Percentiles rank a stretch among this genome's conserved stretches.
Evolutionary conservation across 768 basidiomycete species (phyloP).

Genomic region (Rhizopogon vulgaris): DNA sequence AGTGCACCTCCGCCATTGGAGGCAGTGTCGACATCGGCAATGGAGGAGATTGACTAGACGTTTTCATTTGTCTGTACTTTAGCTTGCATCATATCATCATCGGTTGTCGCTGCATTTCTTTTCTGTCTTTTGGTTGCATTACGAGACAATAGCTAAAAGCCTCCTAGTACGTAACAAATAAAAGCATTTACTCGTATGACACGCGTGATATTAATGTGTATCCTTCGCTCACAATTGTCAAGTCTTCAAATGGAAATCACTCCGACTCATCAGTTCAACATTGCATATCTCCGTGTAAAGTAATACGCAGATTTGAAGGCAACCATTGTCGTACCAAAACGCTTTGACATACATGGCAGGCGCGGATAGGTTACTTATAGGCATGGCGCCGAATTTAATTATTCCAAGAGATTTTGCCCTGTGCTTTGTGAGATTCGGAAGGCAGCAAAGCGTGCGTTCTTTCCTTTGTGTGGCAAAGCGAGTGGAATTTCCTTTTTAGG

Average conservation of each 20-base stretch:
- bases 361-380: too few relatives aligned
- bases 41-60: slow-evolving; percentile 93
- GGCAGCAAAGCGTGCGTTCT: slow-evolving; percentile 4
- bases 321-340: too few relatives aligned
- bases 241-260: too few relatives aligned
- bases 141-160: slow-evolving; percentile 20
- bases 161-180: slow-evolving; percentile 11
- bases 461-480: background rate
- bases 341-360: too few relatives aligned
- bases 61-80: slow-evolving; percentile 19
- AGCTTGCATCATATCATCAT: slow-evolving; percentile 18
- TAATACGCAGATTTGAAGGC: too few relatives aligned
- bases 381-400: too few relatives aligned
- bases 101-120: slow-evolving; percentile 12
- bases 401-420: too few relatives aligned
- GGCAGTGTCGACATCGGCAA: slow-evolving; percentile 67
- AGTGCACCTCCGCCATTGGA: slow-evolving; percentile 50
- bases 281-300: too few relatives aligned
- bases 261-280: too few relatives aligned
- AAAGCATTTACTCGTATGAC: background rate
- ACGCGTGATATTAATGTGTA: too few relatives aligned
- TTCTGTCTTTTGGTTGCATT: slow-evolving; percentile 17
- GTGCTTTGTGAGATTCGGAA: background rate
- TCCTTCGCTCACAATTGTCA: background rate
- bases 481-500: slow-evolving; percentile 24